These are phyloP conservation scores for Helenozyma baotianmanensis DNA, from an alignment of 805 yeast genomes.

Conservation along the genomic window DNA sequence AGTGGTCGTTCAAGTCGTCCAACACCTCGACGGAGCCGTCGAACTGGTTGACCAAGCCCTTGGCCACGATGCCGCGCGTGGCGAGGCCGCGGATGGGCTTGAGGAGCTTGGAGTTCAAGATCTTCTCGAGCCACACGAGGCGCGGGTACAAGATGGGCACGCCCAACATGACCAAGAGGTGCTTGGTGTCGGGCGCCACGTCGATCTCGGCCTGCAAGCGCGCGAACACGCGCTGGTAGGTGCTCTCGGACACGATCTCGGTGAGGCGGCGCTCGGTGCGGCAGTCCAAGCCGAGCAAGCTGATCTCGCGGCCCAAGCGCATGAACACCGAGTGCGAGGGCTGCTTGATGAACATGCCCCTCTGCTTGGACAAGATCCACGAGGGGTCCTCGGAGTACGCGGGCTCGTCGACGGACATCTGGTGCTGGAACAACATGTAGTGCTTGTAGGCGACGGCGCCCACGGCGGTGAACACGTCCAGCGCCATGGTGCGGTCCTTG, in stretches of 20 bases:
- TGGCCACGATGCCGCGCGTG: slow-evolving; percentile 52
- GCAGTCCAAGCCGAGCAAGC: slow-evolving; percentile 81
- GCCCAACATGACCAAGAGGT: slow-evolving; percentile 78
- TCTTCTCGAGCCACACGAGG: slow-evolving; percentile 80
- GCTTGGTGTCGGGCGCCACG: slow-evolving; percentile 58
- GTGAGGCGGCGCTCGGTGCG: slow-evolving; percentile 79
- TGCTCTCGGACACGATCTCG: slow-evolving; percentile 47
- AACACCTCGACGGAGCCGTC: slow-evolving; percentile 88
- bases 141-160: slow-evolving; percentile 95
- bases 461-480: slow-evolving; percentile 61
- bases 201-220: slow-evolving; percentile 55
- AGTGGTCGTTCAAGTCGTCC: slow-evolving; percentile 93
- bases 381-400: slow-evolving; percentile 36
- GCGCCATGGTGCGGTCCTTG: slow-evolving; percentile 65
- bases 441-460: slow-evolving; percentile 80
- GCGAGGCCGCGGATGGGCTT: slow-evolving; percentile 61
- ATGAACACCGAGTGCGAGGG: slow-evolving; percentile 65
- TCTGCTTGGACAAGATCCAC: slow-evolving; percentile 58
- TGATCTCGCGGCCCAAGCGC: slow-evolving; percentile 69
- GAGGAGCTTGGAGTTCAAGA: slow-evolving; percentile 57
- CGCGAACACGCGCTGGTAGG: slow-evolving; percentile 59
- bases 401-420: slow-evolving; percentile 46
- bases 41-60: slow-evolving; percentile 82
- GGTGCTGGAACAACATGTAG: slow-evolving; percentile 91
- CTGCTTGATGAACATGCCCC: slow-evolving; percentile 69